phyloP scores from a whole-genome alignment of 805 yeast species.

The Danielia oregonensis region DNA sequence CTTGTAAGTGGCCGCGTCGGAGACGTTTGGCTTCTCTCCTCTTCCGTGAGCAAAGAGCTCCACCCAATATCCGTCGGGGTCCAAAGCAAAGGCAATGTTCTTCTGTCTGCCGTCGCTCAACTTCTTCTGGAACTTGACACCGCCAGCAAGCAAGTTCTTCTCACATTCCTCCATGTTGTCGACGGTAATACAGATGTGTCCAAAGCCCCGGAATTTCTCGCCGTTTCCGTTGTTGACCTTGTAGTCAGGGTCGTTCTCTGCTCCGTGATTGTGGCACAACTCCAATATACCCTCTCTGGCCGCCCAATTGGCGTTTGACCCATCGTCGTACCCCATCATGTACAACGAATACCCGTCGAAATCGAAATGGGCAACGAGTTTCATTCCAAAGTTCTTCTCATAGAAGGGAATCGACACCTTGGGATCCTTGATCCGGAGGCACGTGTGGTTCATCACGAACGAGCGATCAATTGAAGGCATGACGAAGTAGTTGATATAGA shows the following conservation, averaged over 20 bases:
- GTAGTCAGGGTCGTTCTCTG: constrained; percentile 55
- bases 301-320: constrained; percentile 39
- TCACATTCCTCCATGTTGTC: constrained; percentile 70
- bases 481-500: neutral
- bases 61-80: constrained; percentile 97
- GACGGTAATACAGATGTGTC: constrained; percentile 88
- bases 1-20: constrained; percentile 41
- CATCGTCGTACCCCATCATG: constrained; percentile 57
- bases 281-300: constrained; percentile 72
- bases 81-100: constrained; percentile 90
- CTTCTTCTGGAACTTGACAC: constrained; percentile 78
- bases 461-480: constrained; percentile 35
- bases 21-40: constrained; percentile 35
- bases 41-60: constrained; percentile 68
- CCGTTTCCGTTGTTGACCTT: constrained; percentile 76
- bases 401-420: constrained; percentile 70
- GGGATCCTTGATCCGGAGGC: constrained; percentile 82
- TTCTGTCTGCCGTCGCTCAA: constrained; percentile 88
- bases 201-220: constrained; percentile 85
- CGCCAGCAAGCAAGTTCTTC: constrained; percentile 50
- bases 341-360: constrained; percentile 60
- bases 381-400: constrained; percentile 69
- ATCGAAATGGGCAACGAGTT: constrained; percentile 48
- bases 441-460: constrained; percentile 59
- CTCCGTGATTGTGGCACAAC: constrained; percentile 76